These are phyloP conservation scores for Barnettozyma hawaiiensis DNA, from an alignment of 1,139 yeast species.

Conservation along the genomic window DNA sequence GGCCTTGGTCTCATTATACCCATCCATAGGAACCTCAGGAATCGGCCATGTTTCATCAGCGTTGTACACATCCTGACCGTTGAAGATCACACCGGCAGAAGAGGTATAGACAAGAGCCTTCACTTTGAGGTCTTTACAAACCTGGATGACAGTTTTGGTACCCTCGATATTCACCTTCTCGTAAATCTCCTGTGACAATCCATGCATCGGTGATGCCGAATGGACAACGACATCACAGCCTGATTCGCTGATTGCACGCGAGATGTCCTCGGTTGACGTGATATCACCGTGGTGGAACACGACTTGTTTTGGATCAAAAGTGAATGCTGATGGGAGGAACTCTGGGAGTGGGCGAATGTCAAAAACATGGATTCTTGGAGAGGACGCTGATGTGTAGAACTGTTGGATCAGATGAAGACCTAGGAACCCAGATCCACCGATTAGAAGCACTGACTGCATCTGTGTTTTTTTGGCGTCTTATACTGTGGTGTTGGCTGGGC, in stretches of 20 bases:
- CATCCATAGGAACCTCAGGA: constrained; percentile 91
- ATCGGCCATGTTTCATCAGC: constrained; percentile 95
- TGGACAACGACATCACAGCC: constrained; percentile 81
- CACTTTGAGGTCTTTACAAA: constrained; percentile 49
- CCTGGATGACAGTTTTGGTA: constrained; percentile 66
- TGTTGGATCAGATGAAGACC: constrained; percentile 90
- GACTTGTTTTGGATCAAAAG: constrained; percentile 57
- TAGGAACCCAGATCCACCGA: constrained; percentile 94
- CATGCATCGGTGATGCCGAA: constrained; percentile 95
- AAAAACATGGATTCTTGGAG: constrained; percentile 75
- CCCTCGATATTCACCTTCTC: constrained; percentile 90
- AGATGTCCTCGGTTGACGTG: constrained; percentile 66
- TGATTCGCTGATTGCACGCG: constrained; percentile 52
- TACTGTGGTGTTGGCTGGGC: too few species aligned
- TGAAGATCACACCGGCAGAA: constrained; percentile 94
- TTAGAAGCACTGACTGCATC: constrained; percentile 58
- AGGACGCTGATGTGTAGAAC: constrained; percentile 61
- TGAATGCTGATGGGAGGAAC: constrained; percentile 61
- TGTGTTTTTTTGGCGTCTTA: too few species aligned
- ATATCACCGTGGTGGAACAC: constrained; percentile 76
- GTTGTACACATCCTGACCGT: constrained; percentile 84
- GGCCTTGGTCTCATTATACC: constrained; percentile 93
- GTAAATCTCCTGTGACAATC: constrained; percentile 71
- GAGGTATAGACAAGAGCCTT: constrained; percentile 88
- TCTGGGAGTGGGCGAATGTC: constrained; percentile 87